These are phyloP conservation scores for Artemisia tridentata DNA, from an alignment of 129 eudicot genomes.

Conservation along the genomic window DNA sequence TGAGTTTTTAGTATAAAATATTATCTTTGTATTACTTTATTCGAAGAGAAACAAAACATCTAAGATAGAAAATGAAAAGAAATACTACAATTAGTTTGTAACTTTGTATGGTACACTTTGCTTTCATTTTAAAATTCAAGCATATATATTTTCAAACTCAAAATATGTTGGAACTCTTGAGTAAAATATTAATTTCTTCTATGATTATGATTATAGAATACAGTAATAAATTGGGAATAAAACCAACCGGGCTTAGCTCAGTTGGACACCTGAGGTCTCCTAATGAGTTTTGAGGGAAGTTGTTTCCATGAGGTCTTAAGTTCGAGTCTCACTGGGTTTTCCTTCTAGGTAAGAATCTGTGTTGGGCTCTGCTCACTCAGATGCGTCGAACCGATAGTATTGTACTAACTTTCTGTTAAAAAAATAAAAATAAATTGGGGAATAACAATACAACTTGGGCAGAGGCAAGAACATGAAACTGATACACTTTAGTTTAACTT, in stretches of 20 bases:
- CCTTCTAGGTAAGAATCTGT: too few relatives aligned
- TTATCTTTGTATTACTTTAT: slow-evolving; percentile 5
- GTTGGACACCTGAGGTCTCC: too few relatives aligned
- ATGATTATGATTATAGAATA: neutral
- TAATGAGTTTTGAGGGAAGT: too few relatives aligned
- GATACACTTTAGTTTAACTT: neutral
- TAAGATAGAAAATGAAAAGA: too few relatives aligned
- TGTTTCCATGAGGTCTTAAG: too few relatives aligned
- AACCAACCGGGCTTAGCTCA: too few relatives aligned
- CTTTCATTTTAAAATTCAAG: neutral
- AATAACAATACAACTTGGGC: slow-evolving; percentile 5
- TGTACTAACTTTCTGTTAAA: too few relatives aligned
- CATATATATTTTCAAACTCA: neutral
- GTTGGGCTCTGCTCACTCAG: too few relatives aligned
- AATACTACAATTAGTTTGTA: neutral
- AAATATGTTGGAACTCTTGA: neutral
- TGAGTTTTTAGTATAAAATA: neutral
- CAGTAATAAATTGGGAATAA: too few relatives aligned
- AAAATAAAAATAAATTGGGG: neutral
- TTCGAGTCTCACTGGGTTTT: too few relatives aligned
- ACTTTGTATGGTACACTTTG: neutral
- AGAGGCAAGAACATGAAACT: neutral
- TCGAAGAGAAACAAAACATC: too few relatives aligned
- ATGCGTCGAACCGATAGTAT: too few relatives aligned
- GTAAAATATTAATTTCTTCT: neutral